Conservation (phyloP, 768 basidiomycete genomes). For the Panaeolus papilionaceus region DNA sequence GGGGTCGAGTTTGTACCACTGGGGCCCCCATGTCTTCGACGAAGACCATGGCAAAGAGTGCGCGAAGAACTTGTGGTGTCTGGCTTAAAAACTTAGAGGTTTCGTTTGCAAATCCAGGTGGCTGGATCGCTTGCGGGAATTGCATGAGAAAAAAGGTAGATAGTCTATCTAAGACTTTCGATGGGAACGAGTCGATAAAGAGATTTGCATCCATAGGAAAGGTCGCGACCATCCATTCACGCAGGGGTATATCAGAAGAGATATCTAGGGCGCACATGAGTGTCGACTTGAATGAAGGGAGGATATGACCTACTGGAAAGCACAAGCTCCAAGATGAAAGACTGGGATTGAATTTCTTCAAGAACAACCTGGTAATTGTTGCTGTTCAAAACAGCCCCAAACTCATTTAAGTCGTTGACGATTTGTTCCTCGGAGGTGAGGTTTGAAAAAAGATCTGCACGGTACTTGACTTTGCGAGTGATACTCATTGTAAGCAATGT, state of each 20-base stretch:
- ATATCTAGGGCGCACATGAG: slow-evolving; percentile 18
- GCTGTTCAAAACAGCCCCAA: no score
- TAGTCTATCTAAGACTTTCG: slow-evolving; percentile 17
- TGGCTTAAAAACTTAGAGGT: slow-evolving; percentile 13
- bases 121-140: slow-evolving; percentile 11
- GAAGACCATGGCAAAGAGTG: slow-evolving; percentile 23
- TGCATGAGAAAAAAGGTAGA: slow-evolving; percentile 22
- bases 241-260: slow-evolving; percentile 16
- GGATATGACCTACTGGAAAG: slow-evolving; percentile 29
- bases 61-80: slow-evolving; percentile 31
- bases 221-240: slow-evolving; percentile 35
- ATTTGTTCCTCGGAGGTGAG: slow-evolving; percentile 29
- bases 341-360: slow-evolving; percentile 30
- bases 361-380: slow-evolving; percentile 24
- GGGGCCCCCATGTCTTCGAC: slow-evolving; percentile 14
- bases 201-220: slow-evolving; percentile 34
- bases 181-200: slow-evolving; percentile 16
- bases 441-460: slow-evolving; percentile 28
- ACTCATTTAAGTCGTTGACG: not conserved
- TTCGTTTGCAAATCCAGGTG: slow-evolving; percentile 5
- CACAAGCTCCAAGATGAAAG: slow-evolving; percentile 31
- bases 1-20: not conserved
- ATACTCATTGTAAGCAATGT: slow-evolving; percentile 24
- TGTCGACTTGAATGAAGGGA: not conserved
- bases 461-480: slow-evolving; percentile 30